phyloP scores from a whole-genome alignment of 2,329 filamentous ascomycete genomes.

The Aureobasidium namibiae region DNA sequence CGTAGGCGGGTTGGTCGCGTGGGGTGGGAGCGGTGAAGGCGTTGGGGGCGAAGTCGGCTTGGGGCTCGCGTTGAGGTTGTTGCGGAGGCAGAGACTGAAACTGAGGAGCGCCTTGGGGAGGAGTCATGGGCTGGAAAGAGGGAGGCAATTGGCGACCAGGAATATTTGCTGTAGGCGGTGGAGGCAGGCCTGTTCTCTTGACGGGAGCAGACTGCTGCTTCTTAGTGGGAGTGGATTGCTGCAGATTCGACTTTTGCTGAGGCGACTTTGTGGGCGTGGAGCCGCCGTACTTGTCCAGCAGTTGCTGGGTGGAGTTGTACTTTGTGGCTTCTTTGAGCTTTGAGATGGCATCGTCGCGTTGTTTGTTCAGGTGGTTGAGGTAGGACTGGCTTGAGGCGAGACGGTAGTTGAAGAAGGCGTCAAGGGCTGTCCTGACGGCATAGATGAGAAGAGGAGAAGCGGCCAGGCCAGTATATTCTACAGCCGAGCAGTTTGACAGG shows the following conservation, averaged over 20 bases:
- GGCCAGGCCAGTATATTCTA: conserved; percentile 70
- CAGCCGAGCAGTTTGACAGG: conserved; percentile 64
- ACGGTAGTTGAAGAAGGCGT: conserved; percentile 71
- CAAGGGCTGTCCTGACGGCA: conserved; percentile 56
- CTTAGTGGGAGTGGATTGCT: conserved; percentile 9
- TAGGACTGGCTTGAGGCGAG: conserved; percentile 60
- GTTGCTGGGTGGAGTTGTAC: conserved; percentile 87
- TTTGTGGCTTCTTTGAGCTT: conserved; percentile 91
- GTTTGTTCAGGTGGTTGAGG: conserved; percentile 66
- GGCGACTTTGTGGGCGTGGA: conserved; percentile 34
- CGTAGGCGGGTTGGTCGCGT: conserved; percentile 18
- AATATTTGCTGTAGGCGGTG: conserved; percentile 60
- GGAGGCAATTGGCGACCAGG: conserved; percentile 29
- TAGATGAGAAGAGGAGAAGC: conserved; percentile 73
- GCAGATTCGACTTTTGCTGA: background rate
- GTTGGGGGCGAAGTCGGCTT: conserved; percentile 62
- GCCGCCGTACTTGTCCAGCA: conserved; percentile 90
- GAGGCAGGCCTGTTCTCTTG: conserved; percentile 51
- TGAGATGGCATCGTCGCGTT: conserved; percentile 81
- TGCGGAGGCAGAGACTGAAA: conserved; percentile 7
- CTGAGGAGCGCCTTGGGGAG: conserved; percentile 20
- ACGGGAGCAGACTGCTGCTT: conserved; percentile 26
- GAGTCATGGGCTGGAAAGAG: conserved; percentile 46
- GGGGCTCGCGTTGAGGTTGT: conserved; percentile 4
- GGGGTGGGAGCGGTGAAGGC: conserved; percentile 41